Conservation (phyloP, 75 land plant species). For the Sequoia sempervirens region DNA sequence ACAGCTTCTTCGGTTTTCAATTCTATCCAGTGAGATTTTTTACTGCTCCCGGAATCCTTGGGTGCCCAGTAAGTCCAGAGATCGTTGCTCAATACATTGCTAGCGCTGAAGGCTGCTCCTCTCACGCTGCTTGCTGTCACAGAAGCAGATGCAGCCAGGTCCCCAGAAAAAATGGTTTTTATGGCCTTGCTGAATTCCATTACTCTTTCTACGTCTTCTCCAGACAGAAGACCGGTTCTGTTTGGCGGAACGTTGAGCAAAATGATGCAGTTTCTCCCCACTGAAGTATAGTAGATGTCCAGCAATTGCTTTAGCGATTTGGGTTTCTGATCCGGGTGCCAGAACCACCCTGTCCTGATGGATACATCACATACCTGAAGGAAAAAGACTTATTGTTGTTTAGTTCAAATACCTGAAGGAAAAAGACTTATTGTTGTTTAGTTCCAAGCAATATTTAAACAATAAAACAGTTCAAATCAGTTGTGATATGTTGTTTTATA, state of each 20-base stretch:
- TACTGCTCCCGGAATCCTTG: slow-evolving; percentile 12
- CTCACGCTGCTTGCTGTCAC: slow-evolving; percentile 67
- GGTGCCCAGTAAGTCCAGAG: slow-evolving; percentile 83
- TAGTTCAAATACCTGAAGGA: slow-evolving; percentile 62
- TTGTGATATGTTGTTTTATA: not conserved
- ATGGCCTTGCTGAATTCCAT: slow-evolving; percentile 47
- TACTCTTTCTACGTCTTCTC: slow-evolving; percentile 43
- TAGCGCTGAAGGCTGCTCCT: slow-evolving; percentile 40
- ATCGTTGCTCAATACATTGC: slow-evolving; percentile 52
- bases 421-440: no score
- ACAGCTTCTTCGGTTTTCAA: slow-evolving; percentile 20
- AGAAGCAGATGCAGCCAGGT: slow-evolving; percentile 39
- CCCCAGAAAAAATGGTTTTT: slow-evolving; percentile 48
- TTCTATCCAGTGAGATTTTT: slow-evolving; percentile 43
- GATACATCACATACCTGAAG: slow-evolving; percentile 95
- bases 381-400: no score
- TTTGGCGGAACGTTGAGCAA: slow-evolving; percentile 92
- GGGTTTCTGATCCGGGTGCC: slow-evolving; percentile 72
- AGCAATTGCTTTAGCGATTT: slow-evolving; percentile 53
- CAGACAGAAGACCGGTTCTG: slow-evolving; percentile 65
- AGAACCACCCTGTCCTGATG: slow-evolving; percentile 88
- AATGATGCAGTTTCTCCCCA: slow-evolving; percentile 85
- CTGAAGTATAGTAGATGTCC: slow-evolving; percentile 78
- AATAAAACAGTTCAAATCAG: no score
- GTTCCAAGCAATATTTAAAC: not conserved